Conservation (phyloP, 176 grass and related monocot species). For the Carex parvula region DNA sequence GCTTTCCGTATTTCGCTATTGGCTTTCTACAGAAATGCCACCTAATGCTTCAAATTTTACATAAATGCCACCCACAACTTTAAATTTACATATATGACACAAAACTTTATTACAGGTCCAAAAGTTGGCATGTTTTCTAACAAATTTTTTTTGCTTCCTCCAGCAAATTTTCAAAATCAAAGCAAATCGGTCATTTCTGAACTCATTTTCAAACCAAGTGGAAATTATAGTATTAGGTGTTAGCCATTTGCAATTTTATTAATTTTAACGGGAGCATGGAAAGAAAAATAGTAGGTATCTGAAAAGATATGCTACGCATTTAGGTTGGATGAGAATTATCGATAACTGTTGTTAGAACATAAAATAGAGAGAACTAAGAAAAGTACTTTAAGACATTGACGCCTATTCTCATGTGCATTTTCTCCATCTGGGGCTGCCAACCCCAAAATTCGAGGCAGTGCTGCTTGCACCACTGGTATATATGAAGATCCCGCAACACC, state of each 20-base stretch:
- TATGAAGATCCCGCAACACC: conserved; percentile 76
- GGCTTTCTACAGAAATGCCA: not conserved
- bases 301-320: not conserved
- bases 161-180: not conserved
- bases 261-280: not conserved
- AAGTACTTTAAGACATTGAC: conserved; percentile 87
- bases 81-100: conserved; percentile 2
- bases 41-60: not conserved
- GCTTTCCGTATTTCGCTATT: not conserved
- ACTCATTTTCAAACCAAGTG: not conserved
- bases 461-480: conserved; percentile 67
- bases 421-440: conserved; percentile 82
- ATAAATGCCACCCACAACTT: not conserved
- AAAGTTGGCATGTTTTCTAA: not conserved
- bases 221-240: not conserved
- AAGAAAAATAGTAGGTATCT: not conserved
- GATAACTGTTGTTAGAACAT: not conserved
- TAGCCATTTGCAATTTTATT: not conserved
- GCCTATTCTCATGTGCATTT: conserved; percentile 83
- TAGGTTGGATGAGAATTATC: not conserved
- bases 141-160: not conserved
- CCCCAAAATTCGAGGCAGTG: conserved; percentile 73
- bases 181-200: not conserved
- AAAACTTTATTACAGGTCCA: not conserved
- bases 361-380: conserved; percentile 23